Evolutionary conservation across 2,329 filamentous ascomycete genomes (phyloP), one percentile per base, ranked within the genome.

Genomic region (Dothistroma pini): DNA sequence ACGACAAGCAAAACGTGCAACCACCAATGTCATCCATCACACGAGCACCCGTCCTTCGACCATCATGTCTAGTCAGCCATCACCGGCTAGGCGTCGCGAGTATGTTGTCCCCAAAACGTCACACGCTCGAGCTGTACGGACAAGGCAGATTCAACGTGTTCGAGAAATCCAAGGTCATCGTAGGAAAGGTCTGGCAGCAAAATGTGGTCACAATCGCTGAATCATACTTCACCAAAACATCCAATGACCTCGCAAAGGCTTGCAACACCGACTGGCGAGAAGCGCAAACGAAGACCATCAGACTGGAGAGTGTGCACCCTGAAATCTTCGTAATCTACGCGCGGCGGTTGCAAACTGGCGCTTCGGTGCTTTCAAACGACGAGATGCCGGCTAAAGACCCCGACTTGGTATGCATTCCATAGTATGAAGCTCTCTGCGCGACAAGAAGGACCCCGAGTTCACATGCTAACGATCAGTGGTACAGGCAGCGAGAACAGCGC

Each of bases 321-420:
- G 54, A 63, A 2, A 16, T 19, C 9, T 67, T 66, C 22, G 59
- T 49, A 8, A 41, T 66, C 54, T 69, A 68, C 34, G 44, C 64
- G 0, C 61, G 63, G n/a, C 68, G 63, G 62, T 58, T 68, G 10
- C 63, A 67, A 58, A 64, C 59, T 4, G 53, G 57, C 29, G 53
- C 53, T 4, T 2, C 66, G 47, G 59, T 60, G 12, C 16, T 60
- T 10, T 16, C 25, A 7, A 38, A 41, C 14, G 34, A 61, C 19
- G 53, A 16, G 12, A 12, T 50, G 8, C n/a, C 50, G 14, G 14
- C 35, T 41, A 16, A 16, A 16, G 35, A 41, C 16, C 4, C 14
- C 14, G 35, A 41, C 10, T 4, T 4, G 35, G 35, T 41, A 41
- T 16, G 35, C 16, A n/a, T n/a, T n/a, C n/a, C n/a, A n/a, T n/a